phyloP scores from a whole-genome alignment of 2,329 filamentous ascomycete species.

The Apiospora sp. region DNA sequence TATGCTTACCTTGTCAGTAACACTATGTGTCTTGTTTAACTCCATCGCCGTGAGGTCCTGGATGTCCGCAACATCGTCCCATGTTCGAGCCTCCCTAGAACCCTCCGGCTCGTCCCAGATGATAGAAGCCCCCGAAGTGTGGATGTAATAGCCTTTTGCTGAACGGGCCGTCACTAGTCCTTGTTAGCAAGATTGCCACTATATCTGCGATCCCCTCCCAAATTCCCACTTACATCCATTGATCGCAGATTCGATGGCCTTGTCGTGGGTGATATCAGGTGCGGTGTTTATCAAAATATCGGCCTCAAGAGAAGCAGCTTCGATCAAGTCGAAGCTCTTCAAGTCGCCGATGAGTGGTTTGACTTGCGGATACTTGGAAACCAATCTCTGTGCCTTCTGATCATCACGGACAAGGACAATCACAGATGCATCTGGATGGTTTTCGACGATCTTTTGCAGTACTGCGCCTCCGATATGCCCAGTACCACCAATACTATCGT shows the following conservation, averaged over 20 bases:
- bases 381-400: slow-evolving; percentile 29
- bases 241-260: slow-evolving; percentile 29
- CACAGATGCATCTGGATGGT: slow-evolving; percentile 27
- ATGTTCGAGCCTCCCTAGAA: slow-evolving; percentile 26
- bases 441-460: slow-evolving; percentile 29
- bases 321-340: slow-evolving; percentile 23
- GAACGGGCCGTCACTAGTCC: not conserved
- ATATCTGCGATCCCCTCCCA: not conserved
- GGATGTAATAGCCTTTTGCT: slow-evolving; percentile 31
- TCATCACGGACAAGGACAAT: slow-evolving; percentile 29
- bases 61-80: slow-evolving; percentile 34
- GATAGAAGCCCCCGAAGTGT: slow-evolving; percentile 32
- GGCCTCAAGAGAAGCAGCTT: slow-evolving; percentile 29
- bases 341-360: slow-evolving; percentile 30
- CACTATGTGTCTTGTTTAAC: slow-evolving; percentile 30
- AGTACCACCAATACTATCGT: slow-evolving; percentile 32
- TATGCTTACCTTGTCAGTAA: slow-evolving; percentile 30
- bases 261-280: slow-evolving; percentile 33
- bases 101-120: slow-evolving; percentile 31
- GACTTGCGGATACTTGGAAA: slow-evolving; percentile 30
- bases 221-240: slow-evolving; percentile 16
- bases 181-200: not conserved
- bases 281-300: slow-evolving; percentile 33
- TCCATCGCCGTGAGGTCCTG: slow-evolving; percentile 24
- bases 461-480: slow-evolving; percentile 34